Base-by-base conservation (phyloP, 805 yeast genomes). In the Sugiyamaella valdiviana region DNA sequence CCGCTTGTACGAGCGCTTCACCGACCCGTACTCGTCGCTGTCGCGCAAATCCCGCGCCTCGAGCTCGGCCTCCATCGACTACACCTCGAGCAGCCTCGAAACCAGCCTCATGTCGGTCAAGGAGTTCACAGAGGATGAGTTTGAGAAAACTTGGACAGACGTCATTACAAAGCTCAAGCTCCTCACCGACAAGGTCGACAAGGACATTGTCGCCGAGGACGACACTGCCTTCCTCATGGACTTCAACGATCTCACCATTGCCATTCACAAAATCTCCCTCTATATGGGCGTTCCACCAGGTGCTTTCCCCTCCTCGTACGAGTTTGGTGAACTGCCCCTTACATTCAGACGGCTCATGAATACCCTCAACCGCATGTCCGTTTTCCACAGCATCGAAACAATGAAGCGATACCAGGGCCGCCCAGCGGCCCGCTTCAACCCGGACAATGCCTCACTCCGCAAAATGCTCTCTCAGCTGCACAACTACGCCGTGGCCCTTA, bases 201-300 rank as follows among this genome's bases (percentile, higher is more conserved):
- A 36, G 36, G 36, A 38, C 15, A 36, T 46, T 9, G 22, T n/a
- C 6, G 10, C 23, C 6, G 50, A 43, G 12, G 36, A 37, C 10
- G 46, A 42, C 16, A n/a, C 15, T 16, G 47, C n/a, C 17, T 42
- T 42, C 43, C 35, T 35, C 4, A 12, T 15, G 20, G 26, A 44
- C 20, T 52, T 52, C 36, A 26, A 38, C 15, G 49, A 43, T 15
- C 43, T 55, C 22, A 45, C 55, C 14, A 20, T 36, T 14, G 24
- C 41, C 5, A 39, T 51, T 20, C 58, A 53, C 24, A 48, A 46
- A 16, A 52, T 57, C 19, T 47, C 51, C 38, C 36, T 52, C 14
- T 45, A 49, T 36, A 51, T 56, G 2, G 61, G 61, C 6, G 49
- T 56, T 37, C 59, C 59, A 2, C 54, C 56, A 9, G 59, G 59